phyloP scores from a whole-genome alignment of 73 alveolate genomes.

The Vitrella brassicaformis region DNA sequence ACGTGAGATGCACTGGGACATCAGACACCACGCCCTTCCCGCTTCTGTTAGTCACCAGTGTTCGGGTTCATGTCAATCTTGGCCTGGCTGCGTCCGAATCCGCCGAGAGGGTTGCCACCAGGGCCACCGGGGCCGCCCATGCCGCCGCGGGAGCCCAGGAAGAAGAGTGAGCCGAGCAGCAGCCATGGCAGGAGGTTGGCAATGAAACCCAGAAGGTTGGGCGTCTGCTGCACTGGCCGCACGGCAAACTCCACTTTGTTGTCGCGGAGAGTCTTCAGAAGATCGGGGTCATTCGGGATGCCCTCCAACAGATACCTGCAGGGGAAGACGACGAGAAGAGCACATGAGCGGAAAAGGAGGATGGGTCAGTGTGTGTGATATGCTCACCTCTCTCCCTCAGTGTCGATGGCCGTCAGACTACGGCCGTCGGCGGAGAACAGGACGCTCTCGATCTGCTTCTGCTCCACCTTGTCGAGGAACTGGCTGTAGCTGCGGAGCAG shows the following conservation, averaged over 20 bases:
- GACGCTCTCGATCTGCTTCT: neutral
- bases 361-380: neutral
- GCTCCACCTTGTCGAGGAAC: neutral
- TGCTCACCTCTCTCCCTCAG: neutral
- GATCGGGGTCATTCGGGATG: neutral
- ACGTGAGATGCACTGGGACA: too few species aligned
- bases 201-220: neutral
- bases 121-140: neutral
- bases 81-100: neutral
- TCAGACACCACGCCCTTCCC: too few species aligned
- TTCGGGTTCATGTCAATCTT: neutral
- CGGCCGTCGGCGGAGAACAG: neutral
- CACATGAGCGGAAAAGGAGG: neutral
- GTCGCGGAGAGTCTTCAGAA: neutral
- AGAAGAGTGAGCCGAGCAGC: neutral
- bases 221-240: neutral
- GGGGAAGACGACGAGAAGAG: neutral
- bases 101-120: neutral
- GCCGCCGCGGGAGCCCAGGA: neutral
- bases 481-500: neutral
- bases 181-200: neutral
- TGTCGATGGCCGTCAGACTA: neutral
- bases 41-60: neutral
- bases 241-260: neutral
- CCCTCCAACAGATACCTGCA: neutral